Percentiles rank a stretch among this genome's conserved stretches.
Evolutionary conservation across 768 basidiomycete species (phyloP).

Genomic region (Paxillus rubicundulus): DNA sequence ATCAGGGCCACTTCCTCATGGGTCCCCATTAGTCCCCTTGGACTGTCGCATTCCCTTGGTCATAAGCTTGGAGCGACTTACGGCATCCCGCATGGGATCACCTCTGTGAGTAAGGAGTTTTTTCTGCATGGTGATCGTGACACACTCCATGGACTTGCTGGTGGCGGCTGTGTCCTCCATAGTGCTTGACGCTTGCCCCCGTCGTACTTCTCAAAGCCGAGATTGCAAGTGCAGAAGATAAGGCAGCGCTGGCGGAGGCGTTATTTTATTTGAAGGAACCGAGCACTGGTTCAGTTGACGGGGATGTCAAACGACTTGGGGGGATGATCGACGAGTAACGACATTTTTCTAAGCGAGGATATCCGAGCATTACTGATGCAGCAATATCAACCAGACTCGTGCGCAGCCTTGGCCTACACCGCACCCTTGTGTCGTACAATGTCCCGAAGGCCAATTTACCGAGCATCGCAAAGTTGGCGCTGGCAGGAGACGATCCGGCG

Average conservation of each 20-base stretch:
- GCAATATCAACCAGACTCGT: slow-evolving; percentile 49
- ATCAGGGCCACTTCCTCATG: not conserved
- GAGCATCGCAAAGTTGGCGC: slow-evolving; percentile 43
- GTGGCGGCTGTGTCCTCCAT: not conserved
- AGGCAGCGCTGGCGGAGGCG: slow-evolving; percentile 53
- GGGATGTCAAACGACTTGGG: slow-evolving; percentile 57
- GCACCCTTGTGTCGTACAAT: slow-evolving; percentile 56
- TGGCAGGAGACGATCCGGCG: slow-evolving; percentile 33
- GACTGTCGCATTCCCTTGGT: slow-evolving; percentile 73
- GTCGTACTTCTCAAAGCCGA: slow-evolving; percentile 60
- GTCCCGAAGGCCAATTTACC: slow-evolving; percentile 57
- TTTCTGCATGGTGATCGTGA: not conserved
- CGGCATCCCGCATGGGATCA: slow-evolving; percentile 77
- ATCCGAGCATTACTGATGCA: slow-evolving; percentile 5
- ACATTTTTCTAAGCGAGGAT: not conserved
- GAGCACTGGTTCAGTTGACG: slow-evolving; percentile 61
- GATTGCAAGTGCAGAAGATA: slow-evolving; percentile 57
- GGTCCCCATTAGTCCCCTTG: slow-evolving; percentile 47
- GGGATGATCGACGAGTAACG: slow-evolving; percentile 54
- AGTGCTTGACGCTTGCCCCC: slow-evolving; percentile 73
- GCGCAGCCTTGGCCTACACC: slow-evolving; percentile 52
- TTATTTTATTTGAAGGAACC: slow-evolving; percentile 59
- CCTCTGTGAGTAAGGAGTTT: slow-evolving; percentile 52
- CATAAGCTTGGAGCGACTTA: slow-evolving; percentile 73
- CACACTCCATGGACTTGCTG: slow-evolving; percentile 3